Evolutionary conservation across 192 early-diverging fungal species (phyloP), one percentile per base, ranked within the genome.

Genomic region (Coemansia sp.): DNA sequence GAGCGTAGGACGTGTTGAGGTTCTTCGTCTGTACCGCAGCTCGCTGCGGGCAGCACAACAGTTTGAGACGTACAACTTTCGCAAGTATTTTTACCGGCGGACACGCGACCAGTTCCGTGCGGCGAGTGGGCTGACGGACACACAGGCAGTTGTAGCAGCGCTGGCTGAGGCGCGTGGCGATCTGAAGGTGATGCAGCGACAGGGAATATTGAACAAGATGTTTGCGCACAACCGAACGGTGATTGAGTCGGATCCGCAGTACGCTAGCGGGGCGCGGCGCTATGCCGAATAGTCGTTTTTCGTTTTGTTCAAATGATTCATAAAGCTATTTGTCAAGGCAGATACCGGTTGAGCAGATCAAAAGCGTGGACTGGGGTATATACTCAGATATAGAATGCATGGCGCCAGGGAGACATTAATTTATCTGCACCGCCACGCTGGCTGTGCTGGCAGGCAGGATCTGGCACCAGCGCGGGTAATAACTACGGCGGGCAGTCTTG

Each of bases 41-140:
- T 85, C 94, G 63, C 84, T 94, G 17, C 87, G 89, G 50, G 83
- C 88, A 45, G 85, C 90, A 4, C 85, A 86, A 61, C 84, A 81
- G 14, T 96, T 93, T 63, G 73, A 86, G 27, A 83, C 85, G 66
- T 93, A 96, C 88, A 94, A 94, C 86, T 96, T 93, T 77, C 86
- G 89, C 55, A 84, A 89, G 68, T 96, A 94, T 74, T 89, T 92
- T 58, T 75, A 88, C 61, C 89, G 93, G 43, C 85, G 92, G 32
- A 83, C 90, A 19, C 80, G 83, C 56, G 93, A 96, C 81, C 86
- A 86, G 24, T 96, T 94, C 85, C 85, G 84, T 48, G 75, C 76
- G n/a, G 68, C 56, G 22, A 32, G 53, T 9, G 25, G 25, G 12
- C 81, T 80, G 61, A 25, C 29, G n/a, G 57, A 66, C 56, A 14